Conservation (phyloP, 331 rosid genomes). For the Malus hybrid region DNA sequence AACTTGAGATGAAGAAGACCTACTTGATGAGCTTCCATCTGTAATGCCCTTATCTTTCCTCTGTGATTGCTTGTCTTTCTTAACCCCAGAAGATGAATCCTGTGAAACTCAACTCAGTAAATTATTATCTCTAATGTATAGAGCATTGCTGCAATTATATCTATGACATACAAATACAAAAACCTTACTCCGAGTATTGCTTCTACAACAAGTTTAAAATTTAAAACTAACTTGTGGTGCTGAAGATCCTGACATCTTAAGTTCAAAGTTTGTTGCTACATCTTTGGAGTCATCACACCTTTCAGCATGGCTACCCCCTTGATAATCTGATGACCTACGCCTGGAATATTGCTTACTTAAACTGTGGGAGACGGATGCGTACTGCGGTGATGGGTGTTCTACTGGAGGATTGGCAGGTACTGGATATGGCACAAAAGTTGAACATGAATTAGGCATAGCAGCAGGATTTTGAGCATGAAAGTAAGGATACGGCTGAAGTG, state of each 20-base stretch:
- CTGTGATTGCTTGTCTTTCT: slow-evolving; percentile 57
- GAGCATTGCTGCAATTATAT: no score
- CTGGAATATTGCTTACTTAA: slow-evolving; percentile 52
- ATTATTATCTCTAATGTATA: neutral
- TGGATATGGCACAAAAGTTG: slow-evolving; percentile 55
- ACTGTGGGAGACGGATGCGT: slow-evolving; percentile 38
- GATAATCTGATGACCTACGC: slow-evolving; percentile 47
- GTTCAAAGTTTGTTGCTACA: slow-evolving; percentile 88
- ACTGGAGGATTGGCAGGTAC: slow-evolving; percentile 46
- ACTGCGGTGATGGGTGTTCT: slow-evolving; percentile 41
- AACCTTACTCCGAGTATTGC: neutral
- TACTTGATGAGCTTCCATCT: slow-evolving; percentile 60
- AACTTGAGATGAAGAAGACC: slow-evolving; percentile 62
- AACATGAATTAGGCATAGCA: slow-evolving; percentile 50
- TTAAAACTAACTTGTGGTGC: slow-evolving; percentile 47
- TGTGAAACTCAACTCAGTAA: slow-evolving; percentile 17
- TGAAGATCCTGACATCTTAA: slow-evolving; percentile 93
- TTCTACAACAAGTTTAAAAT: neutral
- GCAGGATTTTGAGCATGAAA: slow-evolving; percentile 59
- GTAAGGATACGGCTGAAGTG: slow-evolving; percentile 67
- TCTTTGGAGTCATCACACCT: slow-evolving; percentile 52
- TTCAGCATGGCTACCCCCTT: slow-evolving; percentile 33
- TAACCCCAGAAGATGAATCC: slow-evolving; percentile 51
- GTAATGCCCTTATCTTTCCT: slow-evolving; percentile 39
- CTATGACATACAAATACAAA: neutral